Conservation (phyloP, 1,284 basidiomycete species). For the Ustilago vetiveriae region DNA sequence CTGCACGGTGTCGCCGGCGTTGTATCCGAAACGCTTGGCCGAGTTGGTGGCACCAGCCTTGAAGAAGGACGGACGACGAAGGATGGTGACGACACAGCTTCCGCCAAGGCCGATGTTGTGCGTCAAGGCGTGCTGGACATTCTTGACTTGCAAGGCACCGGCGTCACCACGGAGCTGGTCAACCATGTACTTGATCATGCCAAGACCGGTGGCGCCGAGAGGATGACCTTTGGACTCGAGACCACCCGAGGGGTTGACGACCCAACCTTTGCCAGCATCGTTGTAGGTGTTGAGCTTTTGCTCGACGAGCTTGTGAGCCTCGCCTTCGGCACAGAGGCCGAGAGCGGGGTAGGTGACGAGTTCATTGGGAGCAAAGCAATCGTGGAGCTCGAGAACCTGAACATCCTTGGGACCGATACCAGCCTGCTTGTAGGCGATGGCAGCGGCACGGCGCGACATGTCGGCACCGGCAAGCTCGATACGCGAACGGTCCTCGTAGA, state of each 20-base stretch:
- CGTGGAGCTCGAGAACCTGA: slow-evolving; percentile 85
- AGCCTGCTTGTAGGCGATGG: slow-evolving; percentile 78
- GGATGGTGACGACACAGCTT: slow-evolving; percentile 55
- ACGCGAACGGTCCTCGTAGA: slow-evolving; percentile 58
- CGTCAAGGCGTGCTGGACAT: slow-evolving; percentile 80
- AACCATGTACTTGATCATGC: slow-evolving; percentile 87
- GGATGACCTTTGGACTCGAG: slow-evolving; percentile 84
- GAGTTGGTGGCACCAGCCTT: slow-evolving; percentile 50
- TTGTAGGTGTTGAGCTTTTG: slow-evolving; percentile 78
- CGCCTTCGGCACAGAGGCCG: slow-evolving; percentile 76
- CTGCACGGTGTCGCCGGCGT: slow-evolving; percentile 53
- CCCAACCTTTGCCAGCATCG: slow-evolving; percentile 77
- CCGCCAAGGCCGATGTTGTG: slow-evolving; percentile 84
- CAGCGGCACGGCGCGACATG: slow-evolving; percentile 78
- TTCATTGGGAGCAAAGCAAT: slow-evolving; percentile 78
- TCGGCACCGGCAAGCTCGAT: slow-evolving; percentile 64
- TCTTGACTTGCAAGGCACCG: slow-evolving; percentile 72
- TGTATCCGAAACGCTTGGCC: slow-evolving; percentile 59
- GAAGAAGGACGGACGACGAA: slow-evolving; percentile 53
- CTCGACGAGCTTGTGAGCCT: slow-evolving; percentile 81
- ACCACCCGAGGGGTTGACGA: slow-evolving; percentile 85
- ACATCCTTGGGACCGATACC: slow-evolving; percentile 78
- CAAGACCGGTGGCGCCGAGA: slow-evolving; percentile 83
- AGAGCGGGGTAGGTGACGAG: slow-evolving; percentile 85
- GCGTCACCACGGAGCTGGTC: slow-evolving; percentile 70